Base-by-base conservation (phyloP, 257 asterid species). In the Haberlea rhodopensis region DNA sequence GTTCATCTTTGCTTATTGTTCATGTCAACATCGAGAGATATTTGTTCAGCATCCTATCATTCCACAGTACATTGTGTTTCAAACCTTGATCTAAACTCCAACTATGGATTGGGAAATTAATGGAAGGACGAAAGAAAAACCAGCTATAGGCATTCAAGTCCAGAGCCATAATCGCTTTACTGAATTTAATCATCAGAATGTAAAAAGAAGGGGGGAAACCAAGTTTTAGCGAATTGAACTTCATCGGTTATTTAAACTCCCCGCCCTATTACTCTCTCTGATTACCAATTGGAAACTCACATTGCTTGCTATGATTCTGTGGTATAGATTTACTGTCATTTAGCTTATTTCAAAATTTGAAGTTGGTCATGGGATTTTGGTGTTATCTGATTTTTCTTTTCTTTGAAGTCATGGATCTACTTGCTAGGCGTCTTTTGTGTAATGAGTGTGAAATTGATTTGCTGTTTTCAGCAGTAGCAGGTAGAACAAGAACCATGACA, bases 1-100 rank as follows among this genome's bases (percentile, higher is more conserved):
- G n/a, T 72, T 43, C 53, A 57, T 67, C 49, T 56, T 22, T 57
- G 53, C 48, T 65, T 25, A 49, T 58, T 69, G 21, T 53, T 69
- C 3, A 8, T 20, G 21, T 37, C 60, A 56, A 62, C 43, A 45
- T 25, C 16, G 43, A 40, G 40, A 62, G 66, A 55, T 32, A 5
- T 32, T 55, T 70, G 62, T 49, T 55, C 58, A 46, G 20, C 20
- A 24, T 18, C 45, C 53, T 4, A 23, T 25, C 66, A 18, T 54
- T 63, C 4, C 4, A 19, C 29, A 2, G 32, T 23, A 22, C 9
- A 48, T 57, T 51, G 37, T 52, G 27, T 59, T 37, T 32, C 51
- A 53, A 65, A 23, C 64, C 28, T 28, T 60, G 29, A 6, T 5
- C 20, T 46, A 61, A 0, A 18, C 26, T n/a, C 23, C 54, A 18